These are phyloP conservation scores for Pestalotiopsis sp. DNA, from an alignment of 2,329 filamentous ascomycete species.

Conservation along the genomic window DNA sequence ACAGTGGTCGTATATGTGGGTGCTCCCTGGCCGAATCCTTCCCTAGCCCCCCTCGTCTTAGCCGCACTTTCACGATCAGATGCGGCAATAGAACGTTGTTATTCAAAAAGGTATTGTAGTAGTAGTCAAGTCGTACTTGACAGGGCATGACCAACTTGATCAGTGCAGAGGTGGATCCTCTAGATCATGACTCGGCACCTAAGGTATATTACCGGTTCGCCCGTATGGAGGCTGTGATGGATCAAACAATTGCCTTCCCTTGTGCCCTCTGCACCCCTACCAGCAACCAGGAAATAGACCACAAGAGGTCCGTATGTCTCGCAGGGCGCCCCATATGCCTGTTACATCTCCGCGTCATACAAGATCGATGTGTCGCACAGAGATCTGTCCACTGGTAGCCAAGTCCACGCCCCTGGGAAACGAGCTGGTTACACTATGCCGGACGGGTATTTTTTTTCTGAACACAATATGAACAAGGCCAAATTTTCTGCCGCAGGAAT, in stretches of 20 bases:
- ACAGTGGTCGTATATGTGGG: neutral
- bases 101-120: neutral
- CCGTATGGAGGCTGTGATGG: conserved; percentile 8
- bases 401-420: conserved; percentile 9
- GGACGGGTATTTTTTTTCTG: conserved; percentile 6
- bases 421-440: conserved; percentile 2
- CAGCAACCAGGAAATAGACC: neutral
- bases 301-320: conserved; percentile 1
- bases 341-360: conserved; percentile 6
- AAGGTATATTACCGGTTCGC: conserved; percentile 4
- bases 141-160: neutral
- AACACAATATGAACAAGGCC: conserved; percentile 4
- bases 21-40: neutral
- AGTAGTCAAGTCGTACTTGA: neutral
- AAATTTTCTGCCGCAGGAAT: neutral
- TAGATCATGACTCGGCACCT: neutral
- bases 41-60: neutral
- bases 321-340: neutral
- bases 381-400: neutral
- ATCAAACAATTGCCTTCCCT: neutral
- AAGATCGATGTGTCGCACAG: conserved; percentile 2
- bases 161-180: neutral
- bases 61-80: neutral
- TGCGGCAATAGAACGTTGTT: neutral
- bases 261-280: neutral